A percentile compares a stretch with the other conserved stretches of the same genome.
Evolutionary conservation across 176 grass and related monocot species (phyloP).

Genomic region (Aegilops speltoides): DNA sequence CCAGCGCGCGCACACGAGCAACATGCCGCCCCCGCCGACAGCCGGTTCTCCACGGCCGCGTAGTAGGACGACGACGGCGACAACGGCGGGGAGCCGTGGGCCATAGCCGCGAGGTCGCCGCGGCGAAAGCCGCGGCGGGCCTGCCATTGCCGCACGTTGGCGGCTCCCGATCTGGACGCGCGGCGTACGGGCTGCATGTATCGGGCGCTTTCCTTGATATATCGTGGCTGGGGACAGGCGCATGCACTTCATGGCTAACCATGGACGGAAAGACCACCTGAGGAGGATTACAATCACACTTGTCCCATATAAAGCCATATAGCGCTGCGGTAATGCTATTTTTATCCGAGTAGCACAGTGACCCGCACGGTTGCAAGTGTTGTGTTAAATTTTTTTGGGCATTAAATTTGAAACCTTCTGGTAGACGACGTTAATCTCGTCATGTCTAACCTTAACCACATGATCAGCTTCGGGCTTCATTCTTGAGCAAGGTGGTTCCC

Average conservation of each 20-base stretch:
- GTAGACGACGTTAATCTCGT: too few relatives aligned
- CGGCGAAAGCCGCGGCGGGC: conserved; percentile 28
- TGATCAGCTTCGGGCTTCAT: too few relatives aligned
- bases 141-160: conserved; percentile 12
- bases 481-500: too few relatives aligned
- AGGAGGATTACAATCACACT: too few relatives aligned
- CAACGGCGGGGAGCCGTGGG: not conserved
- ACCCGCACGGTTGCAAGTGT: too few relatives aligned
- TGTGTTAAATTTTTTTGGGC: too few relatives aligned
- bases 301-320: too few relatives aligned
- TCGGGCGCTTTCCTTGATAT: not conserved
- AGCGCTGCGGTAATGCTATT: too few relatives aligned
- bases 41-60: conserved; percentile 37
- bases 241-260: not conserved
- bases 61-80: conserved; percentile 25
- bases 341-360: too few relatives aligned
- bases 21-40: conserved; percentile 22
- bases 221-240: not conserved
- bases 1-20: conserved; percentile 27
- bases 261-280: not conserved
- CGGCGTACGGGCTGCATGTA: not conserved
- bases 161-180: not conserved
- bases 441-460: too few relatives aligned
- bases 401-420: too few relatives aligned
- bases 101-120: not conserved